Evolutionary conservation across 371 early-diverging fungal genomes (phyloP).

Genomic region (Zopfochytrium polystomum): DNA sequence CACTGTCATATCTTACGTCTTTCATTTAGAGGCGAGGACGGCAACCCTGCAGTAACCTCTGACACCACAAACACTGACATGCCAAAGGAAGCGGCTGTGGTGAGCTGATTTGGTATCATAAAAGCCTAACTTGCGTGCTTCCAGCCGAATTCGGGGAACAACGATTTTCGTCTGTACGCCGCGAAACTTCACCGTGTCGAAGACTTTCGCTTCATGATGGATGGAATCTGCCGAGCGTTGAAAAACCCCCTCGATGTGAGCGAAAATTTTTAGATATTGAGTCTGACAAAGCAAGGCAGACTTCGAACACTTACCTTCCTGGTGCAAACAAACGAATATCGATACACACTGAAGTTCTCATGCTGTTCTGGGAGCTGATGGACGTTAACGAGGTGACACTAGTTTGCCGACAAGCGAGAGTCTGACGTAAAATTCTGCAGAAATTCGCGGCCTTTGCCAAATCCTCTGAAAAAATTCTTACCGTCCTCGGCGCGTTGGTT

Average conservation of each 20-base stretch:
- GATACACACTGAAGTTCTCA: conserved; percentile 69
- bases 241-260: conserved; percentile 73
- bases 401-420: not conserved
- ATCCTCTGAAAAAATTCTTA: conserved; percentile 68
- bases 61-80: not conserved
- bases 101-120: not conserved
- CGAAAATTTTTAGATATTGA: not conserved
- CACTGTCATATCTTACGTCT: conserved; percentile 1
- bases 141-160: conserved; percentile 14
- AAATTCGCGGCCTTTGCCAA: conserved; percentile 66
- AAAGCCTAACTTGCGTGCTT: not conserved
- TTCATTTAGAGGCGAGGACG: not conserved
- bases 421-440: conserved; percentile 23
- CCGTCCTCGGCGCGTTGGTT: conserved; percentile 59
- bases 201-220: conserved; percentile 73
- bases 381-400: conserved; percentile 67
- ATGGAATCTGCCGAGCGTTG: conserved; percentile 71
- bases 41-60: not conserved
- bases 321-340: conserved; percentile 70
- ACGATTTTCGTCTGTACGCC: conserved; percentile 64
- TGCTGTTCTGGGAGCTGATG: conserved; percentile 79
- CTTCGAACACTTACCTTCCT: conserved; percentile 73
- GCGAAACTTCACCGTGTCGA: conserved; percentile 72
- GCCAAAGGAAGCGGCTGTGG: not conserved
- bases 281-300: conserved; percentile 33